phyloP scores from a whole-genome alignment of 257 asterid species.

The Solanum clarkiae region DNA sequence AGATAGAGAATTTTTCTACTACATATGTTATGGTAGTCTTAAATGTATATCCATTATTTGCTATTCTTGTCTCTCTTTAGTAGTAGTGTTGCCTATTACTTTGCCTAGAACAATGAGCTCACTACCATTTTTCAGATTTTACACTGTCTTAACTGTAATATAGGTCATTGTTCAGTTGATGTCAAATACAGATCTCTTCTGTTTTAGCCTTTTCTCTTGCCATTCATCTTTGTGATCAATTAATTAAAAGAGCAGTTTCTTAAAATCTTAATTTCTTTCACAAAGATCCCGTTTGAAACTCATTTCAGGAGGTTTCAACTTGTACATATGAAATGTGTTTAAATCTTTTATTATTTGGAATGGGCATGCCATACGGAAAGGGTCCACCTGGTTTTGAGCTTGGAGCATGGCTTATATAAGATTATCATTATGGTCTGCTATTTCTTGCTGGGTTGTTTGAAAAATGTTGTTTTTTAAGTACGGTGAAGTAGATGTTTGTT shows the following conservation, averaged over 20 bases:
- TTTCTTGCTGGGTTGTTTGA: neutral
- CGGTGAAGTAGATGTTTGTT: neutral
- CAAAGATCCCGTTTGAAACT: neutral
- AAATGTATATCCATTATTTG: neutral
- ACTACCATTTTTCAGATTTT: neutral
- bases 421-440: neutral
- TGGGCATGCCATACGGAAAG: neutral
- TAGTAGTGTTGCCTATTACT: neutral
- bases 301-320: neutral
- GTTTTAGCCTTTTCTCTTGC: neutral
- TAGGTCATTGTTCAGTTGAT: neutral
- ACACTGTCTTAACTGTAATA: neutral
- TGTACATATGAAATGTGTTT: neutral
- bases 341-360: neutral
- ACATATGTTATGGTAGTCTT: neutral
- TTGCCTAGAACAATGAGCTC: neutral
- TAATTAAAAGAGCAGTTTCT: neutral
- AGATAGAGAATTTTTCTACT: neutral
- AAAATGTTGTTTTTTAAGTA: neutral
- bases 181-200: neutral
- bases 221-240: neutral
- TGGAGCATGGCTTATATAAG: neutral
- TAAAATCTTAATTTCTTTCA: neutral
- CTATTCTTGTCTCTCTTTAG: neutral
- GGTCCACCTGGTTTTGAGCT: neutral